Base-by-base conservation (phyloP, 2,329 filamentous ascomycete species). In the Calonectria multiphialidica region DNA sequence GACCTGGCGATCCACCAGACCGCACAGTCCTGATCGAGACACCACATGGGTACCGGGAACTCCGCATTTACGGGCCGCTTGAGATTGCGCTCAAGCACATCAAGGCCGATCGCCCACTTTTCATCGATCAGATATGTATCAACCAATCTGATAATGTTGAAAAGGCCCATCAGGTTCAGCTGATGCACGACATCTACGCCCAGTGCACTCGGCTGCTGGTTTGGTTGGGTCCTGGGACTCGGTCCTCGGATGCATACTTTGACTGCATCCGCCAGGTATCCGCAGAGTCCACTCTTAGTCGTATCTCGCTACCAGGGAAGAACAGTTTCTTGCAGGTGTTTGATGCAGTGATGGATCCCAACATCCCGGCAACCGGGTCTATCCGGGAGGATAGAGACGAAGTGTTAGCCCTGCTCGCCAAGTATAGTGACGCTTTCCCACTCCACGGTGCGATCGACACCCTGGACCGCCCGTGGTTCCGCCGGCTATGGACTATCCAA, bases 401-500 rank as follows among this genome's bases (percentile, higher is more conserved):
- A 12, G 30, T 83, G 0, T 68, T 82, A 3, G 70, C 61, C 13
- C 71, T 82, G 1, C 10, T 83, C 0, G 69, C 66, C 0, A 75
- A 69, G 1, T 76, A 76, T 37, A 78, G 78, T 2, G 35, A 73
- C 1, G 37, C 21, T 3, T 83, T 78, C 45, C 81, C 82, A 3
- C 45, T 82, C 1, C 66, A 74, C 3, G 80, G 78, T 8, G 70
- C 78, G n/a, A 59, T 71, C 1, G 81, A 81, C 30, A 72, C 83
- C 2, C 72, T 83, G 33, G 66, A 74, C 15, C 75, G 81, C 5
- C 9, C 68, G 1, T 84, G 82, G 82, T 80, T 81, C 67, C 74
- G 66, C 25, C 81, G 83, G 6, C 71, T 84, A 1, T 84, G 83
- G 83, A 79, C 77, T 3, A 80, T 84, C 8, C 82, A 83, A 72